A percentile compares a stretch with the other conserved stretches of the same genome.
Evolutionary conservation across 768 basidiomycete species (phyloP).

Genomic region (Russula sp.): DNA sequence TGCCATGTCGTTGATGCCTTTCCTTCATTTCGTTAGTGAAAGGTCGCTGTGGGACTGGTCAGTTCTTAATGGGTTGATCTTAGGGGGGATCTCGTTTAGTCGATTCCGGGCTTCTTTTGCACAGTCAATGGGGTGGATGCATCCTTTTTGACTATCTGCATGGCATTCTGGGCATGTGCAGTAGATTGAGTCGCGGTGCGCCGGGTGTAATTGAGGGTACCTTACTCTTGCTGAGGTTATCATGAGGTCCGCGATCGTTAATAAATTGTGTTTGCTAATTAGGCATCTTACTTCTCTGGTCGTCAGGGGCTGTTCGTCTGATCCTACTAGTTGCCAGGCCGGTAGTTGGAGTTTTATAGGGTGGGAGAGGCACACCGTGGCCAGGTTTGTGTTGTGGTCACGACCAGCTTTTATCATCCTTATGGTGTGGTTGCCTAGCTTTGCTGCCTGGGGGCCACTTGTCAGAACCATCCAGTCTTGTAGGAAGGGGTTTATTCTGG

Average conservation of each 20-base stretch:
- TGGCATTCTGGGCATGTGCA: no score
- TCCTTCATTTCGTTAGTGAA: not conserved
- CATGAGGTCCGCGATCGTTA: not conserved
- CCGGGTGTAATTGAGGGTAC: not conserved
- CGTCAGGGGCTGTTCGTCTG: accelerated
- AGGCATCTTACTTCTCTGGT: not conserved
- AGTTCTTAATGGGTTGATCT: not conserved
- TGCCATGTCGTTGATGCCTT: not conserved
- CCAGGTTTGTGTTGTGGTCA: not conserved
- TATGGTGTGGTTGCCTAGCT: not conserved
- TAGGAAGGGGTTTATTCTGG: constrained; percentile 13
- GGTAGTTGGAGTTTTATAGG: not conserved
- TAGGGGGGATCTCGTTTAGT: not conserved
- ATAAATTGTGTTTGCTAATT: not conserved
- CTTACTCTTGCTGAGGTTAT: not conserved
- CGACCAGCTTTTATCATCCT: constrained; percentile 5
- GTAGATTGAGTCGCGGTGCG: not conserved
- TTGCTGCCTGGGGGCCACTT: not conserved
- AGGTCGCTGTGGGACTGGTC: not conserved
- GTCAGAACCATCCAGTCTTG: constrained; percentile 13
- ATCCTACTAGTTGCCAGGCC: no score
- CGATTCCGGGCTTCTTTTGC: not conserved
- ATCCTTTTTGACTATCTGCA: no score
- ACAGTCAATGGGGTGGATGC: not conserved
- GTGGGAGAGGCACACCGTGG: not conserved